These are phyloP conservation scores for Malassezia japonica DNA, from an alignment of 1,284 basidiomycete species.

Conservation along the genomic window DNA sequence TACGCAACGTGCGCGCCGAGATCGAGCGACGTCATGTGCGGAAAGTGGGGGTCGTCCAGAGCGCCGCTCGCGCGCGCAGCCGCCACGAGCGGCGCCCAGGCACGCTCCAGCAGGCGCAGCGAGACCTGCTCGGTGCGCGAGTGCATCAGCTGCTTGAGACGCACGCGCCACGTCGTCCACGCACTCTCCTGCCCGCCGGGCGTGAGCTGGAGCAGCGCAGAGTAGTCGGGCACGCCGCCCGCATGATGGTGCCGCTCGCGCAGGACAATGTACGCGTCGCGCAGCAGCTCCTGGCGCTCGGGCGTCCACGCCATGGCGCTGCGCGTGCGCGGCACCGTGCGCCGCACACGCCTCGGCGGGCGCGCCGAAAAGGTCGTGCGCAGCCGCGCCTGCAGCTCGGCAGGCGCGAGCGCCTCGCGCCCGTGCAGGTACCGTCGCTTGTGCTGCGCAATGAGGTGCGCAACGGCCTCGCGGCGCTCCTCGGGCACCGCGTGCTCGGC, in stretches of 20 bases:
- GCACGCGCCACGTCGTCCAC: slow-evolving; percentile 50
- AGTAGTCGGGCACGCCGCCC: slow-evolving; percentile 55
- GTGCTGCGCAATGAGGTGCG: slow-evolving; percentile 12
- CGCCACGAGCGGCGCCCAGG: slow-evolving; percentile 68
- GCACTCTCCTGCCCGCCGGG: slow-evolving; percentile 52
- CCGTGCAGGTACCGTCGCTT: slow-evolving; percentile 6
- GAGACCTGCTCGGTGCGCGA: slow-evolving; percentile 64
- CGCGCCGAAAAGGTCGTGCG: slow-evolving; percentile 1
- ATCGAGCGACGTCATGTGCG: slow-evolving; percentile 64
- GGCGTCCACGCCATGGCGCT: slow-evolving; percentile 5
- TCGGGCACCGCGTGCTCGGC: slow-evolving; percentile 44
- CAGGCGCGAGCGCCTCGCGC: slow-evolving; percentile 47
- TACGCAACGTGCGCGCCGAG: slow-evolving; percentile 67
- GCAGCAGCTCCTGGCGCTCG: slow-evolving; percentile 60
- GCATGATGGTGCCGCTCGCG: slow-evolving; percentile 59
- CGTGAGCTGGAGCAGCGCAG: slow-evolving; percentile 66
- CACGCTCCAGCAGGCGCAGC: slow-evolving; percentile 66
- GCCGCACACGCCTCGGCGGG: not conserved
- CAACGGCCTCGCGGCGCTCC: slow-evolving; percentile 13
- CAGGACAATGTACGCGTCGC: slow-evolving; percentile 72
- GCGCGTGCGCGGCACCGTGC: not conserved
- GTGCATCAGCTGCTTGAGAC: slow-evolving; percentile 56
- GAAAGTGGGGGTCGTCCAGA: slow-evolving; percentile 63
- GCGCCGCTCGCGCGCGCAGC: slow-evolving; percentile 59
- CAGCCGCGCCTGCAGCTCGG: slow-evolving; percentile 56